Conservation (phyloP, 75 land plant species). For the Adiantum capillusveneris region DNA sequence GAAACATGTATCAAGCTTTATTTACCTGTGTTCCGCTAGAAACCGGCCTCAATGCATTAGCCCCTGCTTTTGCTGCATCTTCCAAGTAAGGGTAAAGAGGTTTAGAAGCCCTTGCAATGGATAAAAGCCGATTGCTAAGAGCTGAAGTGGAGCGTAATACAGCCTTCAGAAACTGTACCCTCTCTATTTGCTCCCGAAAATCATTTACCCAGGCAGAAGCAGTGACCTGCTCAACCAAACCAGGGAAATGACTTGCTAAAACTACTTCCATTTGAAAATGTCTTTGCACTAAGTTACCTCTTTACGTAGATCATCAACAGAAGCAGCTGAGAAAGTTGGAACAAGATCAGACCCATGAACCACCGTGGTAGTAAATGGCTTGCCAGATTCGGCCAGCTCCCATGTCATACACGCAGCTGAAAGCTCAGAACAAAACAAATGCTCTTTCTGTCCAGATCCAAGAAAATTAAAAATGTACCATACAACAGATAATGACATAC, state of each 20-base stretch:
- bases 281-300: conserved; percentile 39
- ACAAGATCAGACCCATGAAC: conserved; percentile 89
- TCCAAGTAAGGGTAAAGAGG: conserved; percentile 15
- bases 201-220: conserved; percentile 97
- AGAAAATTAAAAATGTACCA: neutral
- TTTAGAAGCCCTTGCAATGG: conserved; percentile 54
- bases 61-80: conserved; percentile 66
- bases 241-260: neutral
- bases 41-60: conserved; percentile 74
- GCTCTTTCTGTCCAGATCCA: neutral
- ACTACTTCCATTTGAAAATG: too few species aligned
- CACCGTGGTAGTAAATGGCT: conserved; percentile 62
- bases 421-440: neutral
- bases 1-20: neutral
- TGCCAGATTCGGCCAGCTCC: conserved; percentile 98
- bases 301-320: conserved; percentile 80
- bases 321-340: conserved; percentile 80
- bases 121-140: conserved; percentile 62
- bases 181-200: conserved; percentile 82
- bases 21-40: conserved; percentile 78
- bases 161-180: conserved; percentile 60
- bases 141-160: conserved; percentile 86
- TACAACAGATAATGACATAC: conserved; percentile 26
- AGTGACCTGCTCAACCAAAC: conserved; percentile 50
- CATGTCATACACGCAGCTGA: conserved; percentile 99